Evolutionary conservation across 192 early-diverging fungal species (phyloP), one percentile per base, ranked within the genome.

Genomic region (Obelidium mucronatum): DNA sequence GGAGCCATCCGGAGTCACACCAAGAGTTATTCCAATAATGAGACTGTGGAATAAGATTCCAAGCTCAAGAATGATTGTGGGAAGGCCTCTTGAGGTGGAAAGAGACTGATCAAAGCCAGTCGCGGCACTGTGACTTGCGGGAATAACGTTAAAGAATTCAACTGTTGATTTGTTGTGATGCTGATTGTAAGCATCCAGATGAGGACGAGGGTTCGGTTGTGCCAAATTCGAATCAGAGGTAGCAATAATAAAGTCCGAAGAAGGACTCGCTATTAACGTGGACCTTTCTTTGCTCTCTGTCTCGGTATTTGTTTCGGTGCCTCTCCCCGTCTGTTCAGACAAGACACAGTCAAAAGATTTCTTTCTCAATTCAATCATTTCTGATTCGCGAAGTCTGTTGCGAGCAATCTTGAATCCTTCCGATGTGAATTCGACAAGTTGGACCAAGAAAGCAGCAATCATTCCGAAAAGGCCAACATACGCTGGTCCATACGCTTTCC

Each of bases 41-140:
- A 88, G 24, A 2, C 85, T 86, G 73, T 88, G 87, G 53, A 68
- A 75, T 19, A 76, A 58, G 54, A 88, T 80, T 42, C 83, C 87
- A 37, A 51, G 36, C 71, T 88, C 87, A 30, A 88, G 76, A 31
- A 86, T 52, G 53, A 74, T 60, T 3, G 78, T 80, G 2, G 76
- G 33, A 2, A 83, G 17, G 26, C 61, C 71, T 52, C 55, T 78
- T 31, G 56, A 31, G 56, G 6, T 24, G 17, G 63, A 22, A 11
- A 13, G n/a, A 28, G 17, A 11, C 2, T 5, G 17, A 22, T 33
- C 2, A 26, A 15, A n/a, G 55, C 19, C 19, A 17, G 69, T n/a
- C 30, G 11, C 26, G 11, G 17, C 55, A 58, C 13, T 24, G 55
- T 58, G 55, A 8, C 24, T 26, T 8, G 55, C 22, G 30, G 55